phyloP scores from a whole-genome alignment of 805 yeast species.

The Trichomonascus vanleenenianus region DNA sequence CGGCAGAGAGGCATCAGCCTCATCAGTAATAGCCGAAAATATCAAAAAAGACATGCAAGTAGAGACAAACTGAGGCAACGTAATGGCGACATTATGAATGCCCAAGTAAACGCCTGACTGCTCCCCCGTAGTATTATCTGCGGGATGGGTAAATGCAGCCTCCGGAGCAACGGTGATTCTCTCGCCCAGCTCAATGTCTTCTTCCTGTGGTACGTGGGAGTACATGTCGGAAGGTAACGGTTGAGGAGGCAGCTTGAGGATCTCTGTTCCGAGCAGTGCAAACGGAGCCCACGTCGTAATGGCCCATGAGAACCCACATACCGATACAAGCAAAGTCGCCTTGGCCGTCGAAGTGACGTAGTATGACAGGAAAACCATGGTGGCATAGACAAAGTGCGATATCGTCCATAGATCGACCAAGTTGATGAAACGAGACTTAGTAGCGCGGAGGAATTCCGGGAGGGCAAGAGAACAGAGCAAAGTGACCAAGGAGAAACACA shows the following conservation, averaged over 20 bases:
- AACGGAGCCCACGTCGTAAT: conserved; percentile 64
- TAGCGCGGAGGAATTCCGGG: conserved; percentile 13
- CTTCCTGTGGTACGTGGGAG: background rate
- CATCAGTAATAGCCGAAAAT: conserved; percentile 21
- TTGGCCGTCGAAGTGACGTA: conserved; percentile 34
- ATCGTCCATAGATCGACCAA: conserved; percentile 37
- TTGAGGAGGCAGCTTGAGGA: conserved; percentile 10
- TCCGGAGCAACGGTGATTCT: background rate
- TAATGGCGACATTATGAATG: conserved; percentile 33
- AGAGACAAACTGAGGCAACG: conserved; percentile 33
- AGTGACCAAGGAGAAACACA: conserved; percentile 41
- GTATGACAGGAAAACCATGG: conserved; percentile 41
- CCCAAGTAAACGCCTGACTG: conserved; percentile 33
- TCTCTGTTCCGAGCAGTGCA: conserved; percentile 47
- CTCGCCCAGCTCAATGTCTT: background rate
- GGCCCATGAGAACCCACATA: conserved; percentile 61
- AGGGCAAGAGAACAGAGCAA: conserved; percentile 27
- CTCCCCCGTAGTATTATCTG: conserved; percentile 15
- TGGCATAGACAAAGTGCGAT: conserved; percentile 46
- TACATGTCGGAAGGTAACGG: conserved; percentile 24
- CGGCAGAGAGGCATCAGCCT: conserved; percentile 6
- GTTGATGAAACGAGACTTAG: background rate
- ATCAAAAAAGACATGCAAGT: conserved; percentile 32
- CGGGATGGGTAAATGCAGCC: background rate
- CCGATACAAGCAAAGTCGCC: conserved; percentile 44